Conservation (phyloP, 257 asterid species). For the Linderniella brevidens region DNA sequence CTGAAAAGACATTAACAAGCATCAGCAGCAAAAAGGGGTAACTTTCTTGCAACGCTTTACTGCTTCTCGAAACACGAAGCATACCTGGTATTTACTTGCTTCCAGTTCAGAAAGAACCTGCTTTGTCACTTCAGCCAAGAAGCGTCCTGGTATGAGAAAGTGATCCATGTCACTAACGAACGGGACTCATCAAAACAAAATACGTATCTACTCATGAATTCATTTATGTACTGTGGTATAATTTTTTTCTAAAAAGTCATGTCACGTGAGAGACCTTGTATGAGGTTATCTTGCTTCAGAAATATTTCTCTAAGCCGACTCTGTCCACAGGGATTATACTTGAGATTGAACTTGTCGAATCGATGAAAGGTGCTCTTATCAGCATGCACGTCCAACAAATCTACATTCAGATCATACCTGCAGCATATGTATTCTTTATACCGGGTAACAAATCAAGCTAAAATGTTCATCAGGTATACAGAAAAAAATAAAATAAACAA, state of each 20-base stretch:
- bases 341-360: conserved; percentile 90
- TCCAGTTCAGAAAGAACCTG: conserved; percentile 77
- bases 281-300: conserved; percentile 94
- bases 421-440: conserved; percentile 4
- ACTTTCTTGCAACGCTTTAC: too few relatives aligned
- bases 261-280: conserved; percentile 49
- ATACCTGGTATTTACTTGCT: conserved; percentile 90
- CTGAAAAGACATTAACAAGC: background rate
- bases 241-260: conserved; percentile 3
- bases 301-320: conserved; percentile 95
- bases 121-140: conserved; percentile 86
- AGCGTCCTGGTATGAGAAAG: conserved; percentile 18
- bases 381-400: conserved; percentile 93
- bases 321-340: conserved; percentile 98
- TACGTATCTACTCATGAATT: too few relatives aligned
- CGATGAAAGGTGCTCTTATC: conserved; percentile 99
- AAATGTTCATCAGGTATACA: too few relatives aligned
- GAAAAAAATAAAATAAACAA: conserved; percentile 2
- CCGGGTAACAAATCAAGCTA: background rate
- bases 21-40: too few relatives aligned
- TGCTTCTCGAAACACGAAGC: conserved; percentile 9
- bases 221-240: background rate
- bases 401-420: conserved; percentile 96
- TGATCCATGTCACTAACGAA: background rate
- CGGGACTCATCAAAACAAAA: background rate